These are phyloP conservation scores for Ceratonia siliqua DNA, from an alignment of 306 rosid genomes.

Conservation along the genomic window DNA sequence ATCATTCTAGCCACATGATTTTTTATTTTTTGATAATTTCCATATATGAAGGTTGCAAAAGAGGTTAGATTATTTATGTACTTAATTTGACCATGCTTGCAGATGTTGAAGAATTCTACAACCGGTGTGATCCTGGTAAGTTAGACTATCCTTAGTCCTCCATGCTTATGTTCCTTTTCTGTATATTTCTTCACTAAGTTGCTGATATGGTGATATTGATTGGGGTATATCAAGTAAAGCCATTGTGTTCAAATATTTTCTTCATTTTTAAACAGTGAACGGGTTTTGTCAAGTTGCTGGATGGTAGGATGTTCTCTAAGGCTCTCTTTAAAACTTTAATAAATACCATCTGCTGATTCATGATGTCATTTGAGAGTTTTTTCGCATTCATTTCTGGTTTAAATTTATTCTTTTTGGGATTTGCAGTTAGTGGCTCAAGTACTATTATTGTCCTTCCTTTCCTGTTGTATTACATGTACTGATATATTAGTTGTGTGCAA, in stretches of 20 bases:
- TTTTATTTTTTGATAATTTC: background rate
- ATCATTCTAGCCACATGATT: background rate
- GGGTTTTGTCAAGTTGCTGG: background rate
- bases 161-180: background rate
- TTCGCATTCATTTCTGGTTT: slow-evolving; percentile 10
- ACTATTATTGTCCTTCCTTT: background rate
- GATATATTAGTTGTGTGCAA: background rate
- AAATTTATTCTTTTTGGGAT: background rate
- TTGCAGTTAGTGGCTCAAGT: background rate
- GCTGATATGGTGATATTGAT: background rate
- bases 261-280: background rate
- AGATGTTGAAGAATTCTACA: slow-evolving; percentile 78
- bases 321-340: background rate
- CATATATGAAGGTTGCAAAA: background rate
- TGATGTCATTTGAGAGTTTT: slow-evolving; percentile 7
- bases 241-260: background rate
- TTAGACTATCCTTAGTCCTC: background rate
- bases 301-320: background rate
- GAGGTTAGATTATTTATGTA: slow-evolving; percentile 14
- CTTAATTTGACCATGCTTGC: slow-evolving; percentile 35
- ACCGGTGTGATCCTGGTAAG: slow-evolving; percentile 88
- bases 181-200: background rate
- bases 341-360: slow-evolving; percentile 21
- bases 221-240: background rate
- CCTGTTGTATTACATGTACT: background rate